A percentile compares a stretch with the other conserved stretches of the same genome.
These are phyloP conservation scores for Suillus spraguei DNA, from an alignment of 768 basidiomycete species.

Conservation along the genomic window DNA sequence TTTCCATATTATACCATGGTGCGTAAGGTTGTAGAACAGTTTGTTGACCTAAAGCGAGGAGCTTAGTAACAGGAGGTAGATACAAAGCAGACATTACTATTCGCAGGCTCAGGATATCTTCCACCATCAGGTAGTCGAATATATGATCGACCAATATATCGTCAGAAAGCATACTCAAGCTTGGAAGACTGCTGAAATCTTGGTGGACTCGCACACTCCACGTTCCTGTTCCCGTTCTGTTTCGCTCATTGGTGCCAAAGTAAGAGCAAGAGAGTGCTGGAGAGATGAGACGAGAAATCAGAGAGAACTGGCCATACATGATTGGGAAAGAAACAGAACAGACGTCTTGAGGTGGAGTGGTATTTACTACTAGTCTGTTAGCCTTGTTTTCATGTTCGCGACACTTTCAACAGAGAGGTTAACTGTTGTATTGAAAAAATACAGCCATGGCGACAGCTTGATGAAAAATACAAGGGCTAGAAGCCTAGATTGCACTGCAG, in stretches of 20 bases:
- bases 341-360: slow-evolving; percentile 10
- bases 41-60: slow-evolving; percentile 50
- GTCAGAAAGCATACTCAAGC: slow-evolving; percentile 35
- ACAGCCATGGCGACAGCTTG: neutral
- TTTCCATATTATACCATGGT: slow-evolving; percentile 72
- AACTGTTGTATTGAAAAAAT: neutral
- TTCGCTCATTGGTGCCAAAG: slow-evolving; percentile 7
- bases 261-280: slow-evolving; percentile 4
- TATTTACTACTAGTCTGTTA: slow-evolving; percentile 23
- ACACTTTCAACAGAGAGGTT: neutral
- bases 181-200: slow-evolving; percentile 28
- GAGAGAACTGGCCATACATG: slow-evolving; percentile 16
- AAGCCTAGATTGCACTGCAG: neutral
- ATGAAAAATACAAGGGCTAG: slow-evolving; percentile 3
- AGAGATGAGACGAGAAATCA: slow-evolving; percentile 21
- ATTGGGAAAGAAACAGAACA: neutral
- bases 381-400: slow-evolving; percentile 21
- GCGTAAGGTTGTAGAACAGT: slow-evolving; percentile 61
- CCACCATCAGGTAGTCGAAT: slow-evolving; percentile 37
- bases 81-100: slow-evolving; percentile 25
- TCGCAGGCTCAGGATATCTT: slow-evolving; percentile 40
- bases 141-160: slow-evolving; percentile 42
- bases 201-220: slow-evolving; percentile 29
- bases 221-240: slow-evolving; percentile 18
- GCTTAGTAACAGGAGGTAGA: neutral